These are phyloP conservation scores for Parachaetomium inaequale DNA, from an alignment of 495 filamentous ascomycete genomes.

Conservation along the genomic window DNA sequence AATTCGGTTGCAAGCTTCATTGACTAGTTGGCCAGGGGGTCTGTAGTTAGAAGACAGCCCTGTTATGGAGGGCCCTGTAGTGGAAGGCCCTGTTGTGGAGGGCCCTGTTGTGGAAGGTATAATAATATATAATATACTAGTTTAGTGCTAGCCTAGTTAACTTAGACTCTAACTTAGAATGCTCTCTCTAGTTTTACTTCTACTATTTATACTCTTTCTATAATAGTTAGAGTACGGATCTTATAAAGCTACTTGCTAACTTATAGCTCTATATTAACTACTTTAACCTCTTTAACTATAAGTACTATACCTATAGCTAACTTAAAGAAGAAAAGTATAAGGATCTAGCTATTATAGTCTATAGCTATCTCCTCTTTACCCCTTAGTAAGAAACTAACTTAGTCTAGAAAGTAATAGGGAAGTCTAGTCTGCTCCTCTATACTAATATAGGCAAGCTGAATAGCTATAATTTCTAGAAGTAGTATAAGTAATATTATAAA, in stretches of 20 bases:
- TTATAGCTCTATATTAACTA: slow-evolving; percentile 11
- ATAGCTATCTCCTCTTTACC: slow-evolving; percentile 20
- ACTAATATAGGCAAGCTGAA: background rate
- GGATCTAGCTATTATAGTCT: slow-evolving; percentile 15
- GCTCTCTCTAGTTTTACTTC: background rate
- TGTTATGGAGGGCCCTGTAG: too few relatives aligned
- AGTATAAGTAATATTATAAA: background rate
- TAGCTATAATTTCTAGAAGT: slow-evolving; percentile 10
- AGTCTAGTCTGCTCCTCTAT: background rate
- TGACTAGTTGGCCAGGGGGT: too few relatives aligned
- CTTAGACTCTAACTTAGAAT: background rate
- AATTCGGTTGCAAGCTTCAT: too few relatives aligned
- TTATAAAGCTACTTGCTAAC: slow-evolving; percentile 1
- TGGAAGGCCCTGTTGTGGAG: too few relatives aligned
- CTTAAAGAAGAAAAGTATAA: slow-evolving; percentile 14
- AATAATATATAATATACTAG: too few relatives aligned
- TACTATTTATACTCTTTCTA: background rate
- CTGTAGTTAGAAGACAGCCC: too few relatives aligned
- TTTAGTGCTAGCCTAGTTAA: background rate
- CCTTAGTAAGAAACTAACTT: slow-evolving; percentile 16
- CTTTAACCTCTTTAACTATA: slow-evolving; percentile 19
- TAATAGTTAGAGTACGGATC: background rate
- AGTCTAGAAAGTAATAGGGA: background rate
- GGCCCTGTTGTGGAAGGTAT: too few relatives aligned
- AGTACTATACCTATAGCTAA: slow-evolving; percentile 22